Conservation (phyloP, 2,329 filamentous ascomycete species). For the Botryosphaeria agaves region DNA sequence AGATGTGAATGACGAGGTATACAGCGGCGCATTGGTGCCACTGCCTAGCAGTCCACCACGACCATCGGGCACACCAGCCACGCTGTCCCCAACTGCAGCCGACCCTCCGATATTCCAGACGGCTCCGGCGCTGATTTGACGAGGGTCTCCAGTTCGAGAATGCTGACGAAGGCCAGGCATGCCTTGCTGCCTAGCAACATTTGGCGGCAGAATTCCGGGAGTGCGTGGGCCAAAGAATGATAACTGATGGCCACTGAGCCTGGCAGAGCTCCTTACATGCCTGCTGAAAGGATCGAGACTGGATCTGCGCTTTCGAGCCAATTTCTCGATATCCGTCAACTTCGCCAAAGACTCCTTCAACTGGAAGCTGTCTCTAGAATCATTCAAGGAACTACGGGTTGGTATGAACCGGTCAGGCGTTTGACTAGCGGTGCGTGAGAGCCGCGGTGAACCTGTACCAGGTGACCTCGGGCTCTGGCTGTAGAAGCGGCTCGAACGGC, state of each 20-base stretch:
- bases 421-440: too few species aligned
- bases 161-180: not conserved
- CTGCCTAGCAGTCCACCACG: conserved; percentile 47
- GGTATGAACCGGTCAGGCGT: conserved; percentile 44
- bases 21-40: conserved; percentile 53
- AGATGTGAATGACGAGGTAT: conserved; percentile 38
- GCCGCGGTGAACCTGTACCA: too few species aligned
- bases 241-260: too few species aligned
- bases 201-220: too few species aligned
- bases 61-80: conserved; percentile 38
- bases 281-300: conserved; percentile 36
- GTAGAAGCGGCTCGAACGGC: too few species aligned
- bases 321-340: conserved; percentile 28
- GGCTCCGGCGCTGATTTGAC: conserved; percentile 45
- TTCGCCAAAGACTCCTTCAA: conserved; percentile 30
- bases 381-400: conserved; percentile 21
- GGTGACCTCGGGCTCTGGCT: too few species aligned
- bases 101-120: conserved; percentile 70
- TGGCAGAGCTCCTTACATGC: conserved; percentile 8
- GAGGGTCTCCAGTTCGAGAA: conserved; percentile 3
- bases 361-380: conserved; percentile 31
- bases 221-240: too few species aligned
- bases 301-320: conserved; percentile 24
- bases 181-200: too few species aligned
- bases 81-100: conserved; percentile 37